Base-by-base conservation (phyloP, 345 rosid species). In the Syzygium aromaticum region DNA sequence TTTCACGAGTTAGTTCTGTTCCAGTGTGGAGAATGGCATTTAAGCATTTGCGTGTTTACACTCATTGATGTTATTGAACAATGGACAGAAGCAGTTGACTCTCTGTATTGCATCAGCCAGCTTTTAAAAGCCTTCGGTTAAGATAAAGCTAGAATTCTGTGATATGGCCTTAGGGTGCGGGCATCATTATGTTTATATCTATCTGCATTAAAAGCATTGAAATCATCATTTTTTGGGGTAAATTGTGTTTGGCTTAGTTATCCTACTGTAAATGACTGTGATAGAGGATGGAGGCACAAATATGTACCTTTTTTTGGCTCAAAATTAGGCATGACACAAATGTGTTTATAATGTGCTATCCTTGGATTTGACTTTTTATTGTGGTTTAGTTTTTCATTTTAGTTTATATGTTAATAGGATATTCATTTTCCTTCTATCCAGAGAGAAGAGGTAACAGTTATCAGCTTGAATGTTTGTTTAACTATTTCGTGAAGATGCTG, bases 381-480 rank as follows among this genome's bases (percentile, higher is more conserved):
- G 59, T 52, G 49, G 54, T 54, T 33, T 85, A 57, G 22, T 5
- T 23, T 52, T 17, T 53, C 82, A 78, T 7, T 77, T 23, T 33
- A 51, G 84, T 64, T 54, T 86, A 73, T 52, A 12, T 54, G 40
- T 51, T 64, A 2, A 83, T 52, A 77, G 61, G 78, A 38, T 53
- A 40, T 86, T 77, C 25, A 11, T 77, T 86, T 83, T 87, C 84
- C n/a, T 85, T 19, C 61, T 87, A 85, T 89, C 61, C 94, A 96
- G 99, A 95, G 90, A 94, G 98, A 92, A 95, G 94, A 90, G 89
- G 93, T 87, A 93, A 91, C 78, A 94, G 96, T 90, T 87, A 93
- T 89, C 95, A 94, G 67, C 94, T 98, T 54, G 98, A 98, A 88
- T 88, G 86, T 89, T 88, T 98, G 89, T 92, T 90, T 87, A 90